Evolutionary conservation across 108 stramenopile species (phyloP), one percentile per base, ranked within the genome.

Genomic region (Epipyxis sp.): DNA sequence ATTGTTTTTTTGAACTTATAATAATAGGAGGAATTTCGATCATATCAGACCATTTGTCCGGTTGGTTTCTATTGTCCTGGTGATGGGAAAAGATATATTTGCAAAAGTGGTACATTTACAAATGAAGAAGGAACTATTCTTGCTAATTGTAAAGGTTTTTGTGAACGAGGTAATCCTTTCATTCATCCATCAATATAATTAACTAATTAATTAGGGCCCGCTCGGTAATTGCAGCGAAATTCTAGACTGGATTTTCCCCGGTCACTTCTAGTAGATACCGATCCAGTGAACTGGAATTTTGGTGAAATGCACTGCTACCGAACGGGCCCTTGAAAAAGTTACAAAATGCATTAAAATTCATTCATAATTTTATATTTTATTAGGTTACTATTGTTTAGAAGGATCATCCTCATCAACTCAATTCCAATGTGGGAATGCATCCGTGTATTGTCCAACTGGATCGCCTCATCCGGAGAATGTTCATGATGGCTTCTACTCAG

Each of bases 51-150:
- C n/a, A 59, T 71, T 10, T 88, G 88, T 45, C 44, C 79, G 1
- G 68, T 58, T 0, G 88, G 88, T n/a, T 67, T 85, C 44, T 87
- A 87, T 59, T 88, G 88, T 72, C 78, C 77, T n/a, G 69, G 29
- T 39, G 69, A 57, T 30, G 44, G 42, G 13, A 34, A 0, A 1
- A 42, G 37, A 10, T 67, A 79, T 54, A 42, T 80, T 32, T 88
- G 88, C 76, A 76, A 77, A 1, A 72, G 44, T 1, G 88, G 88
- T 6, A 82, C 85, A 25, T 86, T 81, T 72, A 45, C 80, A 1
- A 35, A 10, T 35, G 30, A 65, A 13, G 6, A 16, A 32, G 61
- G 61, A 3, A 65, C 13, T 32, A 25, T 25, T 6, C 6, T 6
- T 32, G 35, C 34, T 6, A 10, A 65, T 6, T 65, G 61, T 37